Evolutionary conservation across 768 basidiomycete genomes (phyloP).

Genomic region (Tricholoma matsutake): DNA sequence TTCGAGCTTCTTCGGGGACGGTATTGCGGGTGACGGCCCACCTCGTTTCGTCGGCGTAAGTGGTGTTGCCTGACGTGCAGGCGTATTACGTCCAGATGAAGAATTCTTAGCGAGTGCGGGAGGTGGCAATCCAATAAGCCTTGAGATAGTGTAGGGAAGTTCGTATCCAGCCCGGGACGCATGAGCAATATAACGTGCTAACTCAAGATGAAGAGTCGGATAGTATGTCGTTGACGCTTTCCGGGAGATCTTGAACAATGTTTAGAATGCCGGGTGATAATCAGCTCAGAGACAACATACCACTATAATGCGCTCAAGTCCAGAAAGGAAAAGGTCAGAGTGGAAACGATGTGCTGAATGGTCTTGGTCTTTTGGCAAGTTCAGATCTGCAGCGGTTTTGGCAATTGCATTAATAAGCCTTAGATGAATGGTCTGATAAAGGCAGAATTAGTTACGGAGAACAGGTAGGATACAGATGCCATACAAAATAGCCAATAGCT

Average conservation of each 20-base stretch:
- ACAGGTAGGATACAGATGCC: conserved; percentile 26
- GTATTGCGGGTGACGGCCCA: conserved; percentile 31
- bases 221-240: conserved; percentile 96
- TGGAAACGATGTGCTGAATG: conserved; percentile 84
- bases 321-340: conserved; percentile 82
- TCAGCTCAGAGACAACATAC: conserved; percentile 41
- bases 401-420: conserved; percentile 82
- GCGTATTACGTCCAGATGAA: conserved; percentile 26
- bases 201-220: conserved; percentile 89
- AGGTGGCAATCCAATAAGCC: conserved; percentile 80
- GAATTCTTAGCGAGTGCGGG: conserved; percentile 48
- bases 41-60: conserved; percentile 21
- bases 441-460: background rate
- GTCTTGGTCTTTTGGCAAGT: conserved; percentile 64
- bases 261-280: background rate
- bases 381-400: conserved; percentile 59
- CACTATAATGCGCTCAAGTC: conserved; percentile 85
- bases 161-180: conserved; percentile 67
- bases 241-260: conserved; percentile 68
- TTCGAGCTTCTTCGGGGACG: conserved; percentile 42
- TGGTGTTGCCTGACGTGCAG: conserved; percentile 18
- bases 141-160: conserved; percentile 76
- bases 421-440: conserved; percentile 76
- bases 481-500: conserved; percentile 91
- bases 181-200: conserved; percentile 80